phyloP scores from a whole-genome alignment of 192 early-diverging fungal genomes.

The Gryganskiella cystojenkinii region DNA sequence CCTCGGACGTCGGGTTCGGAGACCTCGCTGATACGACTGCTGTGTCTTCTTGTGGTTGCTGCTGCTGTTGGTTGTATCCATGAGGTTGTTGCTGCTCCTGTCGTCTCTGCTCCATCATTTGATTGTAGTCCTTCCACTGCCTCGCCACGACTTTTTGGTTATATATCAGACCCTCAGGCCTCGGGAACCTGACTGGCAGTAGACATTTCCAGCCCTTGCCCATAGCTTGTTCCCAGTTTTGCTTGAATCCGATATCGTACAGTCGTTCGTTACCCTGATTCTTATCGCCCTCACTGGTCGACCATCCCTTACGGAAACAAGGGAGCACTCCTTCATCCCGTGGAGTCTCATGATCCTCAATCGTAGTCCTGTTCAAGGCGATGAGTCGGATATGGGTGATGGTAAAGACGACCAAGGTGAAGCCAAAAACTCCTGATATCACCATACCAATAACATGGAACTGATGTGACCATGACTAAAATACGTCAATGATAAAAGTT shows the following conservation, averaged over 20 bases:
- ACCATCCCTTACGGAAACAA: conserved; percentile 46
- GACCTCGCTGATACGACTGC: not conserved
- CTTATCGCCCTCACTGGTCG: conserved; percentile 44
- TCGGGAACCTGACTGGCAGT: conserved; percentile 19
- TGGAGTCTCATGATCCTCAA: conserved; percentile 56
- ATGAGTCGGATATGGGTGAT: conserved; percentile 57
- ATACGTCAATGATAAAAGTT: not conserved
- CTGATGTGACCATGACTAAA: conserved; percentile 39
- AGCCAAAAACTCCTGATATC: conserved; percentile 52
- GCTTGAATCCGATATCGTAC: conserved; percentile 50
- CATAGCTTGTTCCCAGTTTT: conserved; percentile 63
- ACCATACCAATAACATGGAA: conserved; percentile 25
- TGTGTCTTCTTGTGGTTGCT: conserved; percentile 11
- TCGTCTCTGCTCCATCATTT: conserved; percentile 6
- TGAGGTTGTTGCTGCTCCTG: conserved; percentile 24
- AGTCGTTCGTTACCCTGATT: conserved; percentile 50
- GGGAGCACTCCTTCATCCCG: conserved; percentile 52
- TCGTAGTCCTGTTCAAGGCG: conserved; percentile 58
- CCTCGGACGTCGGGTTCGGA: conserved; percentile 1
- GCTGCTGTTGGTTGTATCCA: not conserved
- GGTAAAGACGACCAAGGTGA: conserved; percentile 56
- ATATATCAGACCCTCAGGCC: conserved; percentile 32
- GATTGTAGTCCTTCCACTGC: conserved; percentile 40
- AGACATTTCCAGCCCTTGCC: conserved; percentile 48
- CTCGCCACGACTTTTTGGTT: conserved; percentile 45